A percentile compares a stretch with the other conserved stretches of the same genome.
Evolutionary conservation across 2,329 filamentous ascomycete species (phyloP).

Genomic region (Penicillium sp.): DNA sequence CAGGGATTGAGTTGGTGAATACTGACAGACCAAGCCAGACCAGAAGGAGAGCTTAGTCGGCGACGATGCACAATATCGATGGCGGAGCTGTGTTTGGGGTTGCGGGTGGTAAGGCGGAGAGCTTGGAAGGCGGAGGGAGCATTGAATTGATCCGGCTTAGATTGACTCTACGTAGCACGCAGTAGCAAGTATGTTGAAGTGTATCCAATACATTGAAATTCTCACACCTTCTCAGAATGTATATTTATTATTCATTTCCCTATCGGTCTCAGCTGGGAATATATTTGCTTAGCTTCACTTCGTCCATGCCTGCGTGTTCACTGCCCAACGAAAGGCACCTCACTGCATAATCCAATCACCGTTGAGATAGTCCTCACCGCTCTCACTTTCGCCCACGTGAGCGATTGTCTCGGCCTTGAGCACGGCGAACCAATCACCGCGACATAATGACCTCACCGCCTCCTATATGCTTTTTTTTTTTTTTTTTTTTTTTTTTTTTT

Average conservation of each 20-base stretch:
- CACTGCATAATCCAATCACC: background rate
- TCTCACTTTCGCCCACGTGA: background rate
- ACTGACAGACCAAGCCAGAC: background rate
- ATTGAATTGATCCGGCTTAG: slow-evolving; percentile 21
- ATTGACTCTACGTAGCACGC: background rate
- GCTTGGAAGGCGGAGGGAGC: slow-evolving; percentile 25
- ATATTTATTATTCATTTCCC: too few species aligned
- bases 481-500: slow-evolving; percentile 25
- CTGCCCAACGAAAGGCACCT: background rate
- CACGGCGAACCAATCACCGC: slow-evolving; percentile 24
- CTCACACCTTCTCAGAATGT: too few species aligned
- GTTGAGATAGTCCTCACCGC: background rate
- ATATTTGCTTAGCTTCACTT: too few species aligned
- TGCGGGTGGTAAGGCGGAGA: slow-evolving; percentile 32
- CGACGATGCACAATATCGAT: slow-evolving; percentile 16
- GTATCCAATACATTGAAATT: too few species aligned
- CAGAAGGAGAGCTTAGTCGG: slow-evolving; percentile 4
- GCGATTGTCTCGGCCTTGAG: background rate
- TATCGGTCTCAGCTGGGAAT: too few species aligned
- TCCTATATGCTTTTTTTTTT: slow-evolving; percentile 23
- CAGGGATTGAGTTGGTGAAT: background rate
- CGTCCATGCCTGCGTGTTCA: background rate
- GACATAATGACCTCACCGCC: slow-evolving; percentile 24
- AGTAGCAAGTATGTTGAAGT: too few species aligned
- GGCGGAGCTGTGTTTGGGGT: slow-evolving; percentile 26